phyloP scores from a whole-genome alignment of 1,284 basidiomycete genomes.

The Ceratobasidium sp. region DNA sequence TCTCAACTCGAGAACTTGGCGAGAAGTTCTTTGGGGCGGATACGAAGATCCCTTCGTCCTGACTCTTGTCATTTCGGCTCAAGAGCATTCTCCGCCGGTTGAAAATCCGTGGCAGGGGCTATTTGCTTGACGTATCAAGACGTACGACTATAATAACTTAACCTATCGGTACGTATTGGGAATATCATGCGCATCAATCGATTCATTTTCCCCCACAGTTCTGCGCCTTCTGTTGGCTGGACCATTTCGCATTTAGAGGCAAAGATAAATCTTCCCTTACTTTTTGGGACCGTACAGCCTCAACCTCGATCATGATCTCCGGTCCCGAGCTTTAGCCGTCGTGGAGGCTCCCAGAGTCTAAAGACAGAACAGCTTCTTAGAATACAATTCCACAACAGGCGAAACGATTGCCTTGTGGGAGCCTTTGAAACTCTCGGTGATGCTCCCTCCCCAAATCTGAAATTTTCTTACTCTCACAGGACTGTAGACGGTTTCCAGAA shows the following conservation, averaged over 20 bases:
- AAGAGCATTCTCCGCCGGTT: not conserved
- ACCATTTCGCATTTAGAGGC: not conserved
- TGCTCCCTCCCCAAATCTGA: not conserved
- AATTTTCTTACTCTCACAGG: too few relatives aligned
- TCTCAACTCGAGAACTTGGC: too few relatives aligned
- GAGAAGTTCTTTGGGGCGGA: too few relatives aligned
- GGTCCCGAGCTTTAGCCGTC: not conserved
- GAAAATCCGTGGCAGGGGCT: not conserved
- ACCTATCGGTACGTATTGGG: not conserved
- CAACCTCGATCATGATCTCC: not conserved
- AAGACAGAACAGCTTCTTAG: not conserved
- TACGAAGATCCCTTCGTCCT: too few relatives aligned
- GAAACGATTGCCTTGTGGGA: not conserved
- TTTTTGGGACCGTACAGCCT: constrained; percentile 23
- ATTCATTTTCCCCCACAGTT: not conserved
- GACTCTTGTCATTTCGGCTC: too few relatives aligned
- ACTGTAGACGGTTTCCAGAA: too few relatives aligned
- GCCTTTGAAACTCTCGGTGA: not conserved
- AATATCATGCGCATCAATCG: not conserved
- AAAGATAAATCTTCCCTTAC: not conserved
- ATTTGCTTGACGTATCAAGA: too few relatives aligned
- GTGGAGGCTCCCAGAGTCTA: not conserved
- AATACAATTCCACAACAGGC: not conserved
- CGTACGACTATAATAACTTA: not conserved
- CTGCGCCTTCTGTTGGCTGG: not conserved